Conservation (phyloP, 192 early-diverging fungal genomes). For the Coemansia sp. region DNA sequence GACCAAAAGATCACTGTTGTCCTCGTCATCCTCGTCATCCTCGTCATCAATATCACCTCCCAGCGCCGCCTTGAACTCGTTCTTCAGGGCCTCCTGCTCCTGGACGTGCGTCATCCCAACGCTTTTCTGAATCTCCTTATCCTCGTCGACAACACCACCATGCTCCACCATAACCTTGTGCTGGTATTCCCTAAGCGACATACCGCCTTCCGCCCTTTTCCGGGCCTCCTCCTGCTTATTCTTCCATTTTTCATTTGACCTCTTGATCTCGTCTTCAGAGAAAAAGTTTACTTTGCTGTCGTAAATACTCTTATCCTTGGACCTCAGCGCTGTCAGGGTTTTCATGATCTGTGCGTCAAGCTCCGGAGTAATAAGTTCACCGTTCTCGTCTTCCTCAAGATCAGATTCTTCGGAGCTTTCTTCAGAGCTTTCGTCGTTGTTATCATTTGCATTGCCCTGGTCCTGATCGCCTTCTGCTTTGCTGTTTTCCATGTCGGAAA, state of each 20-base stretch:
- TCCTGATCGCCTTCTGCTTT: conserved; percentile 8
- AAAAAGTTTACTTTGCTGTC: conserved; percentile 78
- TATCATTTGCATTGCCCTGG: conserved; percentile 36
- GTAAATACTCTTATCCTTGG: conserved; percentile 81
- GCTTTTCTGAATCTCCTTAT: conserved; percentile 18
- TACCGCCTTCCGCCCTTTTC: conserved; percentile 23
- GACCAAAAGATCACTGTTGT: conserved; percentile 68
- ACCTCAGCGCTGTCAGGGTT: conserved; percentile 78
- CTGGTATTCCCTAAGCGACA: conserved; percentile 86
- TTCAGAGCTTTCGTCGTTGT: conserved; percentile 30
- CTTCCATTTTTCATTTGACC: conserved; percentile 40
- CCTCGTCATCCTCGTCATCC: conserved; percentile 60
- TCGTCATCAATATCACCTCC: conserved; percentile 37
- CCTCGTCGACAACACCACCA: conserved; percentile 56
- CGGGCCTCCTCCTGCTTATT: conserved; percentile 35
- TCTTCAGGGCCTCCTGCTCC: conserved; percentile 80
- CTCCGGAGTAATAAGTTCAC: conserved; percentile 81
- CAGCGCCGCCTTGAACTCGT: conserved; percentile 68
- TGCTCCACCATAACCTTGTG: conserved; percentile 57
- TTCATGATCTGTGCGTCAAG: conserved; percentile 93
- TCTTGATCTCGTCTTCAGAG: conserved; percentile 48
- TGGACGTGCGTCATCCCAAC: conserved; percentile 66
- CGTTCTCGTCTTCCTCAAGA: conserved; percentile 77
- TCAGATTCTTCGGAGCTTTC: conserved; percentile 57
- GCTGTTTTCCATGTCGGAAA: conserved; percentile 14